These are phyloP conservation scores for Quercus variabilis DNA, from an alignment of 306 rosid genomes.

Conservation along the genomic window DNA sequence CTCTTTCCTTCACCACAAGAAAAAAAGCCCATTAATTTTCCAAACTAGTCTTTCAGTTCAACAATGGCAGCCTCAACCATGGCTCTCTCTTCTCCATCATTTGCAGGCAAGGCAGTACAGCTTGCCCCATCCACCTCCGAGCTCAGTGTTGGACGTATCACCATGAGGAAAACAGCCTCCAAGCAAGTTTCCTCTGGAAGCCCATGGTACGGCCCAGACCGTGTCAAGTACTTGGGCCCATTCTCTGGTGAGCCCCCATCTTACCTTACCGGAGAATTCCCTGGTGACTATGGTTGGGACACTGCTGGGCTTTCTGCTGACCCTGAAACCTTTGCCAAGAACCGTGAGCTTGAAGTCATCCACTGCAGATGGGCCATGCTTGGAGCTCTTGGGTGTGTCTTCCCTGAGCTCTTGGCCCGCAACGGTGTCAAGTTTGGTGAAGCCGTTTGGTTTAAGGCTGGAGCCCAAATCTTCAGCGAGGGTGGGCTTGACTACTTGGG, in stretches of 20 bases:
- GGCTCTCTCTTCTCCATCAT: conserved; percentile 76
- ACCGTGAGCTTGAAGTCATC: conserved; percentile 81
- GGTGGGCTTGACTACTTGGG: conserved; percentile 98
- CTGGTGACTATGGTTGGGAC: conserved; percentile 92
- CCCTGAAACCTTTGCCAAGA: conserved; percentile 81
- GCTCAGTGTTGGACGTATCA: conserved; percentile 31
- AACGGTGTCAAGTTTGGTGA: conserved; percentile 86
- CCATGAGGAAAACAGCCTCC: conserved; percentile 53
- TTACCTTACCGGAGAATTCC: conserved; percentile 73
- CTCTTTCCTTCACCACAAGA: too few relatives aligned
- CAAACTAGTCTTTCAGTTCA: background rate
- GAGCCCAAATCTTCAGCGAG: conserved; percentile 83
- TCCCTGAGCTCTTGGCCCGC: conserved; percentile 82
- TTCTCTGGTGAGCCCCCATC: conserved; percentile 78
- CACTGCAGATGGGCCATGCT: conserved; percentile 94
- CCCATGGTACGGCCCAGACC: conserved; percentile 92
- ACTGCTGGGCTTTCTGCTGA: conserved; percentile 91
- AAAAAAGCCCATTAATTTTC: too few relatives aligned
- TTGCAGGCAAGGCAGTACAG: conserved; percentile 65
- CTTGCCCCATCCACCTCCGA: conserved; percentile 43
- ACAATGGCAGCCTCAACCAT: conserved; percentile 78
- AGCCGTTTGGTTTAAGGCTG: conserved; percentile 95
- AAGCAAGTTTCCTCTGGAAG: conserved; percentile 52
- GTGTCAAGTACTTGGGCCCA: conserved; percentile 95
- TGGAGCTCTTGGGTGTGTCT: conserved; percentile 78